Conservation (phyloP, 805 yeast genomes). For the Zygoascus flipseniorum region DNA sequence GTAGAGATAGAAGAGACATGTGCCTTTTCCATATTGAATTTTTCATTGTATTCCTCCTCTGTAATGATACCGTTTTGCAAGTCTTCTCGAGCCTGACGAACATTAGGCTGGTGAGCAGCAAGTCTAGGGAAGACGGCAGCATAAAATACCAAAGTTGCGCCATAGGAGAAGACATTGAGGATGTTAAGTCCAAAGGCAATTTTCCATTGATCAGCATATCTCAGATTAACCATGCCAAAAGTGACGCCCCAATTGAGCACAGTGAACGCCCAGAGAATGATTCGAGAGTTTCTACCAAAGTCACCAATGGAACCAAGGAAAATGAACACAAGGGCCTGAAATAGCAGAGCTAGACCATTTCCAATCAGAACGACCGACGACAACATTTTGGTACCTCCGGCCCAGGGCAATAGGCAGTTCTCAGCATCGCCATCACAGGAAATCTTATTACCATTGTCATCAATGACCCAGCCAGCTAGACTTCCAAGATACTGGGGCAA, state of each 20-base stretch:
- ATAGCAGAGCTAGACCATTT: constrained; percentile 11
- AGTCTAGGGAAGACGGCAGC: constrained; percentile 13
- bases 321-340: constrained; percentile 11
- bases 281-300: constrained; percentile 8
- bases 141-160: constrained; percentile 10
- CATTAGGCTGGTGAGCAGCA: constrained; percentile 12
- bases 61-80: constrained; percentile 6
- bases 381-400: constrained; percentile 7
- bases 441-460: constrained; percentile 8
- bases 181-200: constrained; percentile 9
- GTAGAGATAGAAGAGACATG: constrained; percentile 12
- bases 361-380: constrained; percentile 9
- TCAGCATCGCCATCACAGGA: constrained; percentile 6
- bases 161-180: constrained; percentile 6
- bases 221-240: constrained; percentile 8
- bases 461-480: constrained; percentile 9
- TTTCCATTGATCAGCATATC: constrained; percentile 6
- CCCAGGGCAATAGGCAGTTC: constrained; percentile 10
- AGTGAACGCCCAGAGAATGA: constrained; percentile 7
- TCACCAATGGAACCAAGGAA: constrained; percentile 14
- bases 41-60: constrained; percentile 6
- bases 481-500: constrained; percentile 9
- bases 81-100: constrained; percentile 9
- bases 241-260: constrained; percentile 10
- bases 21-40: constrained; percentile 8